Conservation (phyloP, 2,329 filamentous ascomycete genomes). For the Huntiella moniliformis region DNA sequence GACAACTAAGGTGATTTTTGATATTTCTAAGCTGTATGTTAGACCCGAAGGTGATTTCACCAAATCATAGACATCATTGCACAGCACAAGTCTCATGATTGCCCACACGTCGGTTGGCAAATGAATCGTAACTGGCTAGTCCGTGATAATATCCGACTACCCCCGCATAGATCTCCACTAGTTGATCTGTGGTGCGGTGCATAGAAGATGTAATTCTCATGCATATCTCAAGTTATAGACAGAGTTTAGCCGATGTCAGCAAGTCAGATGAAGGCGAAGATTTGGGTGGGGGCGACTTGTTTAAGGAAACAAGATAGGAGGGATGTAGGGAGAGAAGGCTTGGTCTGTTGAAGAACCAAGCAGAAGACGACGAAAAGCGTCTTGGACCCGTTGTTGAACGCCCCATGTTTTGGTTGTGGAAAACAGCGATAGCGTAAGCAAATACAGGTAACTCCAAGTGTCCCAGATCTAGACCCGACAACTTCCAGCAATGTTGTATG, state of each 20-base stretch:
- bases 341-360: constrained; percentile 11
- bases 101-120: too few species aligned
- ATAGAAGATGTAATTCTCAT: neutral
- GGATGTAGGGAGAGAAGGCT: constrained; percentile 18
- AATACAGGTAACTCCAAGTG: constrained; percentile 44
- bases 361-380: constrained; percentile 36
- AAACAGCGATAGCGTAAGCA: constrained; percentile 54
- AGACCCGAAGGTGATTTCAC: too few species aligned
- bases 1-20: too few species aligned
- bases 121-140: too few species aligned
- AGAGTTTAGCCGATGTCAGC: constrained; percentile 9
- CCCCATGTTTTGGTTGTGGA: constrained; percentile 71
- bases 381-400: constrained; percentile 61
- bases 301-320: constrained; percentile 13
- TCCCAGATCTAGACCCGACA: constrained; percentile 23
- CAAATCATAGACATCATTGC: too few species aligned
- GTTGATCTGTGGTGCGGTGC: neutral
- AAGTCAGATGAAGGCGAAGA: constrained; percentile 14
- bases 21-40: neutral
- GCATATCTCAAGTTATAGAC: neutral
- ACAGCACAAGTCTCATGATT: too few species aligned
- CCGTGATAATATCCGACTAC: too few species aligned
- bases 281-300: constrained; percentile 12
- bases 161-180: too few species aligned
- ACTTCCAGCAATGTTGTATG: constrained; percentile 55